Conservation (phyloP, 106 monocot species). For the Acorus gramineus region DNA sequence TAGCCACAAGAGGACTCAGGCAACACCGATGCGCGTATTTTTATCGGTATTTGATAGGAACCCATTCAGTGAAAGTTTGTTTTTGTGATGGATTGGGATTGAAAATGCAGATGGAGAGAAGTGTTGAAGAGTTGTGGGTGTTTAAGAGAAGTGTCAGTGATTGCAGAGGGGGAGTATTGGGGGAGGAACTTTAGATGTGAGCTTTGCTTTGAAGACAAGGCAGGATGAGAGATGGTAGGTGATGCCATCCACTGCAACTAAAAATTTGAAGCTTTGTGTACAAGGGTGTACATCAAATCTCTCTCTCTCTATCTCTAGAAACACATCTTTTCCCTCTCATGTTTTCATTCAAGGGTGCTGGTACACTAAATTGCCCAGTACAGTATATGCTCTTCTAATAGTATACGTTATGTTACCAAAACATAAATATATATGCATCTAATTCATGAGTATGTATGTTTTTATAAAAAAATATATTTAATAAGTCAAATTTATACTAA, state of each 20-base stretch:
- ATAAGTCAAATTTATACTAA: too few relatives aligned
- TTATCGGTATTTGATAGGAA: conserved; percentile 27
- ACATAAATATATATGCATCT: too few relatives aligned
- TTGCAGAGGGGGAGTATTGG: conserved; percentile 8
- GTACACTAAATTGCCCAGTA: too few relatives aligned
- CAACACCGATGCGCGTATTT: conserved; percentile 6
- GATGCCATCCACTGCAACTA: conserved; percentile 11
- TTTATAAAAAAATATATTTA: too few relatives aligned
- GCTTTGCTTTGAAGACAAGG: conserved; percentile 66
- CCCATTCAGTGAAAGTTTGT: conserved; percentile 10
- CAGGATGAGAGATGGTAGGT: conserved; percentile 19
- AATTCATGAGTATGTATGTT: too few relatives aligned
- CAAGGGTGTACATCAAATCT: conserved; percentile 3
- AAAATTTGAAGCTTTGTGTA: conserved; percentile 22
- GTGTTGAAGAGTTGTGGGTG: neutral
- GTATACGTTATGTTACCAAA: too few relatives aligned
- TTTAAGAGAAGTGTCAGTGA: neutral
- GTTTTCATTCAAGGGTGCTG: too few relatives aligned
- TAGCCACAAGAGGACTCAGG: conserved; percentile 53
- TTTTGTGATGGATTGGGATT: neutral
- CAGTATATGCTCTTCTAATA: too few relatives aligned
- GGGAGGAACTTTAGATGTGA: conserved; percentile 23
- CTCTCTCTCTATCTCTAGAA: neutral
- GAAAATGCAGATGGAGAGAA: neutral
- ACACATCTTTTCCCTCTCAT: too few relatives aligned